Conservation (phyloP, 345 rosid genomes). For the Salix koriyanagi region DNA sequence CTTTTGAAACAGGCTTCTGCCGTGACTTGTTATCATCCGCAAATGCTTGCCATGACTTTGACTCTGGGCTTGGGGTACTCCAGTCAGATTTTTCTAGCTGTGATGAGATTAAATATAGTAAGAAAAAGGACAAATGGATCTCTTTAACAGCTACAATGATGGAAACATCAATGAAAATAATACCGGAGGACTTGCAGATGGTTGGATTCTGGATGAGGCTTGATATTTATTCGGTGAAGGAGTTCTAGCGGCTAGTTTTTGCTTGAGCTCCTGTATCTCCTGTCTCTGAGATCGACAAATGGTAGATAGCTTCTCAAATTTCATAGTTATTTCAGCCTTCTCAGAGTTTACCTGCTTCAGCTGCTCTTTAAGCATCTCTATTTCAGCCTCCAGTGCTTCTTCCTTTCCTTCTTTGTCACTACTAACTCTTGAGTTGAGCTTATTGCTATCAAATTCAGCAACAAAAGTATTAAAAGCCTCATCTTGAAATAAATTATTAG, state of each 20-base stretch:
- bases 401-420: constrained; percentile 37
- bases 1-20: constrained; percentile 39
- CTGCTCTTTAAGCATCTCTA: constrained; percentile 68
- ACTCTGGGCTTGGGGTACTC: constrained; percentile 43
- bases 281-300: constrained; percentile 94
- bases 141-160: not conserved
- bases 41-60: constrained; percentile 78
- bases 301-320: constrained; percentile 87
- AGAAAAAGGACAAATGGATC: not conserved
- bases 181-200: constrained; percentile 47
- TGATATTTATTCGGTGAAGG: constrained; percentile 61
- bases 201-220: constrained; percentile 37
- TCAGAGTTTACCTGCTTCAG: constrained; percentile 65
- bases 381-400: constrained; percentile 59
- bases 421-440: constrained; percentile 38
- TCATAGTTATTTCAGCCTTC: constrained; percentile 73
- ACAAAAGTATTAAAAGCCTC: constrained; percentile 66
- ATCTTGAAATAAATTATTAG: constrained; percentile 42
- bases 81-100: constrained; percentile 50
- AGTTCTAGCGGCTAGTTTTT: constrained; percentile 55
- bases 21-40: constrained; percentile 47
- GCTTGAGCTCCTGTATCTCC: constrained; percentile 95
- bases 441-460: constrained; percentile 77
- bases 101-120: constrained; percentile 11
- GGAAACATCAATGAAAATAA: constrained; percentile 1